Evolutionary conservation across 2,329 filamentous ascomycete genomes (phyloP).

Genomic region (Ascochyta fabae): DNA sequence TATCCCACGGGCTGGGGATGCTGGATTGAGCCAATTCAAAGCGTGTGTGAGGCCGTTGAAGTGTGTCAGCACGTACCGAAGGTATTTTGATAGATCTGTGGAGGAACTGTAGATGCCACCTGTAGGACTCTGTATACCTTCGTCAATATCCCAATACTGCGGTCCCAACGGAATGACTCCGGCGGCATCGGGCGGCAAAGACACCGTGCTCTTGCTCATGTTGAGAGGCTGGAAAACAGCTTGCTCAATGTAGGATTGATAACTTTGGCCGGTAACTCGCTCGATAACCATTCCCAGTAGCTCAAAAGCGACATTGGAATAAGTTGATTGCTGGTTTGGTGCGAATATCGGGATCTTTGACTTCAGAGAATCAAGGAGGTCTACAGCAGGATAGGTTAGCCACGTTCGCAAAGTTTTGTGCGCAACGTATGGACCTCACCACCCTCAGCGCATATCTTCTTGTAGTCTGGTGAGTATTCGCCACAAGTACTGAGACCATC

Average conservation of each 20-base stretch:
- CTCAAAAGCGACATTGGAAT: conserved; percentile 52
- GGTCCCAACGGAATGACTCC: conserved; percentile 48
- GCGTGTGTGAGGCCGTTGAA: conserved; percentile 51
- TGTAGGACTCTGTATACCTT: conserved; percentile 52
- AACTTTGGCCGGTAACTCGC: conserved; percentile 46
- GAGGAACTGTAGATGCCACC: conserved; percentile 54
- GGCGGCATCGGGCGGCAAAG: conserved; percentile 40
- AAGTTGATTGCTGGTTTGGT: conserved; percentile 52
- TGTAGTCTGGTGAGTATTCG: conserved; percentile 41
- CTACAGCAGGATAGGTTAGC: conserved; percentile 24
- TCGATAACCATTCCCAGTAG: conserved; percentile 52
- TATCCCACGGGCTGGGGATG: conserved; percentile 45
- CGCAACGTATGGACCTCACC: conserved; percentile 15
- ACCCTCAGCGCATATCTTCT: conserved; percentile 36
- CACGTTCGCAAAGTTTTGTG: not conserved
- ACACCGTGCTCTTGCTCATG: conserved; percentile 41
- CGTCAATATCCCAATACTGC: conserved; percentile 52
- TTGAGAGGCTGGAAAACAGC: conserved; percentile 49
- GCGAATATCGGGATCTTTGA: conserved; percentile 47
- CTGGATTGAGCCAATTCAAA: conserved; percentile 54
- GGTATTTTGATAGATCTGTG: conserved; percentile 52
- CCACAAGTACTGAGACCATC: conserved; percentile 45
- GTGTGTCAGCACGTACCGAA: conserved; percentile 52
- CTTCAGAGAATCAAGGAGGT: conserved; percentile 44
- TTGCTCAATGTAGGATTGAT: conserved; percentile 48